These are phyloP conservation scores for Staphylotrichum tortipilum DNA, from an alignment of 495 filamentous ascomycete genomes.

Conservation along the genomic window DNA sequence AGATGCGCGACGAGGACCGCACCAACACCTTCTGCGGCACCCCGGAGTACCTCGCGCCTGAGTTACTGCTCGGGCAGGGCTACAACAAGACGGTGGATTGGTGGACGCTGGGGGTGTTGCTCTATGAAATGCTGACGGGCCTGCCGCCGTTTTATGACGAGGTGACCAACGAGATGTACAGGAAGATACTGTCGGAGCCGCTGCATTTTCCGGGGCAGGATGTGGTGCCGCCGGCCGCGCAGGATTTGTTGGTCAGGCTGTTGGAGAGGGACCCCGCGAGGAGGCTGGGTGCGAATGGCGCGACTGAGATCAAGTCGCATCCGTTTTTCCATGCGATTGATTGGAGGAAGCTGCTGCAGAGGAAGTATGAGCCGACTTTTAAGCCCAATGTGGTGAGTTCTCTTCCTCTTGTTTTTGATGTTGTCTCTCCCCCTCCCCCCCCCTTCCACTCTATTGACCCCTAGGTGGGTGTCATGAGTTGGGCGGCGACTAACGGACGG, in stretches of 20 bases:
- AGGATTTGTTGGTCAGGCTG: slow-evolving; percentile 89
- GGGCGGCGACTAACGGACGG: too few species aligned
- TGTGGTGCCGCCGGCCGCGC: slow-evolving; percentile 89
- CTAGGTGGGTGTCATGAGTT: too few species aligned
- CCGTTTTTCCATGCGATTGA: too few species aligned
- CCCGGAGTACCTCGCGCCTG: slow-evolving; percentile 95
- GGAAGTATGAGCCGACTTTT: too few species aligned
- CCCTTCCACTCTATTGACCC: too few species aligned
- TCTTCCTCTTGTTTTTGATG: too few species aligned
- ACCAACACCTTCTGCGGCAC: slow-evolving; percentile 98
- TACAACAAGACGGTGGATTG: slow-evolving; percentile 99
- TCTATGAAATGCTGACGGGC: slow-evolving; percentile 98
- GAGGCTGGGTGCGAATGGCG: too few species aligned
- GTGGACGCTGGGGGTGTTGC: slow-evolving; percentile 97
- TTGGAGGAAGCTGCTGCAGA: too few species aligned
- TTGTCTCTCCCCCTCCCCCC: too few species aligned
- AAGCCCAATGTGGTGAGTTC: too few species aligned
- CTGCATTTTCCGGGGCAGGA: slow-evolving; percentile 94
- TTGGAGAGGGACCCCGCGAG: too few species aligned
- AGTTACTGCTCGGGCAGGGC: slow-evolving; percentile 93
- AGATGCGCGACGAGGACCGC: slow-evolving; percentile 95
- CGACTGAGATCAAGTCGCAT: too few species aligned
- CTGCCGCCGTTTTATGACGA: slow-evolving; percentile 99
- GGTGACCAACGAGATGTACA: slow-evolving; percentile 97
- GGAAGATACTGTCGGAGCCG: slow-evolving; percentile 89